Base-by-base conservation (phyloP, 2,329 filamentous ascomycete genomes). In the Cordyceps militaris region DNA sequence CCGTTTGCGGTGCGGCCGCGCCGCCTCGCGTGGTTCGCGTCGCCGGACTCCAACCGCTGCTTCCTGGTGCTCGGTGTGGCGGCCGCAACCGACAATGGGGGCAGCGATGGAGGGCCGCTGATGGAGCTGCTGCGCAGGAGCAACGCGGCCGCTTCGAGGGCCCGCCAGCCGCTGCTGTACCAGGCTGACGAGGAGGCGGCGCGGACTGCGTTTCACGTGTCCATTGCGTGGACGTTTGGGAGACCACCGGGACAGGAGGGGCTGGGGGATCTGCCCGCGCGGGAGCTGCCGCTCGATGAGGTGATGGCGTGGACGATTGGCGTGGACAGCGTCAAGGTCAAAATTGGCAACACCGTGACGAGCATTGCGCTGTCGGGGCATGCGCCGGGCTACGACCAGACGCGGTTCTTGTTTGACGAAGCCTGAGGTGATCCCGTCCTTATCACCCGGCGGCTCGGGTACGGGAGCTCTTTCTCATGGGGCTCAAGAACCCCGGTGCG, bases 201-300 rank as follows among this genome's bases (percentile, higher is more conserved):
- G 36, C 67, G 63, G 34, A 61, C 49, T 63, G 83, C 81, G 23
- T 97, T 97, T 67, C 94, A 99, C 71, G 75, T 97, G 60, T 96
- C 91, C 47, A 83, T 99, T 57, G 94, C 87, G 0, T 97, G 93
- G 94, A 87, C 82, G 1, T 78, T 93, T 61, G 71, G 76, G 10
- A 69, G 74, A 43, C 85, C 83, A 16, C 32, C n/a, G 0, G 74
- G 70, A 6, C 59, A 73, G 3, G 75, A 79, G 34, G 51, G 66
- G 36, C 38, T 21, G 38, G 14, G 4, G n/a, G 38, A 23, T 10
- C n/a, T 38, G 34, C n/a, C 34, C 34, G 3, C 14, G 34, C 60
- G 69, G 8, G 52, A 61, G 19, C 46, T 69, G 7, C 26, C 61
- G 30, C 63, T 62, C 47, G 58, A 57, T 13, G 66, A 61, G 3